Evolutionary conservation across 305 asterid genomes (phyloP).

Genomic region (Fraxinus dipetala): DNA sequence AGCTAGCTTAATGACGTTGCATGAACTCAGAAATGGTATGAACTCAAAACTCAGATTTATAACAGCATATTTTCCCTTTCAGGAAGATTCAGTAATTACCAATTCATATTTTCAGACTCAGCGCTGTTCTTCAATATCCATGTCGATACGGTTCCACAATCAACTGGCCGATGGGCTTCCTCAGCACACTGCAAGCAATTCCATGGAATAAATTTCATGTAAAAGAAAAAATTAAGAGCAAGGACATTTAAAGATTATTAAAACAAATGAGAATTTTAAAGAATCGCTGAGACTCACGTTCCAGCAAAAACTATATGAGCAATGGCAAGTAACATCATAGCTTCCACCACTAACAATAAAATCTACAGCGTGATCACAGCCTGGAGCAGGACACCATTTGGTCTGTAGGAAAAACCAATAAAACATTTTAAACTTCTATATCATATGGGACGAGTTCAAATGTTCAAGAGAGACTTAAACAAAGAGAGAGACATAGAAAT

Average conservation of each 20-base stretch:
- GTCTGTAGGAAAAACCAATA: slow-evolving; percentile 44
- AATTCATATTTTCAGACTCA: slow-evolving; percentile 93
- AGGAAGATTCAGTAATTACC: slow-evolving; percentile 38
- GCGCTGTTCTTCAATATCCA: slow-evolving; percentile 95
- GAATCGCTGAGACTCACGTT: slow-evolving; percentile 51
- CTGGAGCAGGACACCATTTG: slow-evolving; percentile 97
- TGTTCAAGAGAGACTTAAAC: slow-evolving; percentile 15
- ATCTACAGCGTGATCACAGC: slow-evolving; percentile 88
- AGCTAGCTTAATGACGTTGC: background rate
- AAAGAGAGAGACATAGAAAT: slow-evolving; percentile 4
- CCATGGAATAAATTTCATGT: slow-evolving; percentile 10
- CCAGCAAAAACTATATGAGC: slow-evolving; percentile 89
- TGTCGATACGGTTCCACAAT: slow-evolving; percentile 86
- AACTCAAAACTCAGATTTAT: background rate
- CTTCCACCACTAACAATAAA: slow-evolving; percentile 77
- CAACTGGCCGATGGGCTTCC: slow-evolving; percentile 97
- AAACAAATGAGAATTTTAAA: slow-evolving; percentile 3
- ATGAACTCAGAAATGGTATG: background rate
- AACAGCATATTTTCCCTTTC: background rate
- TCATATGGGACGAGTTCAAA: slow-evolving; percentile 8
- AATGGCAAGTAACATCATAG: slow-evolving; percentile 79
- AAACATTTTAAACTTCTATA: slow-evolving; percentile 19
- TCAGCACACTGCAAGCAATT: slow-evolving; percentile 64
- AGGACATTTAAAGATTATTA: background rate
- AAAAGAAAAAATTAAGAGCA: slow-evolving; percentile 5